Base-by-base conservation (phyloP, 257 asterid genomes). In the Anisodus acutangulus region DNA sequence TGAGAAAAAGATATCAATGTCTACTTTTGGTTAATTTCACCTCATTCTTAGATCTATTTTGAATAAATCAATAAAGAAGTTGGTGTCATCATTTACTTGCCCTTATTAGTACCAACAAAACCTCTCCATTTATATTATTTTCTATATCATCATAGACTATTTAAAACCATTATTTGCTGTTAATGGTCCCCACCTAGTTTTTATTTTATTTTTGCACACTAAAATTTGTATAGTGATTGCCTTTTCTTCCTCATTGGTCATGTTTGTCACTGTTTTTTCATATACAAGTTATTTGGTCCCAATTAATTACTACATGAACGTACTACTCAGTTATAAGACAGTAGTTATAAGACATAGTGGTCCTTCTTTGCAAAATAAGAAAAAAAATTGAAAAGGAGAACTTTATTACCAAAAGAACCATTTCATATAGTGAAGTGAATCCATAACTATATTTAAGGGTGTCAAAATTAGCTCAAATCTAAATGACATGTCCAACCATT, bases 1-100 rank as follows among this genome's bases (percentile, higher is more conserved):
- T 39, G 8, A 69, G 13, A 69, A 16, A 68, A 68, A 26, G 4
- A 59, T 59, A 6, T n/a, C 9, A 59, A 53, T 68, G 78, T 39
- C 78, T 15, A 69, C 31, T 69, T 69, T 69, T 69, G 78, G 31
- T 69, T 69, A 16, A 69, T 69, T 69, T 69, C 53, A 69, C 78
- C 54, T 16, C 8, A 69, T 39, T 8, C 78, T 67, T 8, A 22
- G 35, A 12, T 12, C 35, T 66, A 11, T 31, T 10, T 66, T 5
- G n/a, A 22, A 63, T 4, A 63, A 63, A 63, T 5, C 9, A 22
- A 63, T 4, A 63, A 63, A 63, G 1, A 22, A 63, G 45, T 6
- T 63, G 16, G 39, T 22, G 19, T 63, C 39, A 22, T 63, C 9
- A 9, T 63, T 63, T 22, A 22, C 16, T 63, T 64, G 4, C 43